Evolutionary conservation across 768 basidiomycete genomes (phyloP).

Genomic region (Basidioascus undulatus): DNA sequence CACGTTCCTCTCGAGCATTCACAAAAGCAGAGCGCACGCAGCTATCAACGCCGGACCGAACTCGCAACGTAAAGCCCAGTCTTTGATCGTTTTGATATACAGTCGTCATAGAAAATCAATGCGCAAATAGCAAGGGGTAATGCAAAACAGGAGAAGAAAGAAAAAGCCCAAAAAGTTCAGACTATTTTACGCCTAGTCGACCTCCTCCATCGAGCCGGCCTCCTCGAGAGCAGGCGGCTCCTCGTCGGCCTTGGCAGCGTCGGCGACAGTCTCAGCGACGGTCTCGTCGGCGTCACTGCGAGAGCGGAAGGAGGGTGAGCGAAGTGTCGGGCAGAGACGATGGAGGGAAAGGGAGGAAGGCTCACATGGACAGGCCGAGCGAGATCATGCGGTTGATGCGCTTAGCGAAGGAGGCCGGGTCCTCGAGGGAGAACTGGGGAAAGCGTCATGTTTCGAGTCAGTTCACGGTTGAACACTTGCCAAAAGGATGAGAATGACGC

Average conservation of each 20-base stretch:
- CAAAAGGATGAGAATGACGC: no score
- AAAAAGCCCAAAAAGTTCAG: no score
- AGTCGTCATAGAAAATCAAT: no score
- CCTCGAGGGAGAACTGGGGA: conserved; percentile 93
- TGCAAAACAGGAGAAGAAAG: no score
- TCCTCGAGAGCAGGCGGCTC: conserved; percentile 19
- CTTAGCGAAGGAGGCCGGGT: conserved; percentile 81
- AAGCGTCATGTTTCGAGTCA: conserved; percentile 16
- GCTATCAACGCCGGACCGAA: no score
- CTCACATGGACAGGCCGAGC: conserved; percentile 22
- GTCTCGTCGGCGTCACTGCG: conserved; percentile 58
- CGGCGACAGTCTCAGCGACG: conserved; percentile 44
- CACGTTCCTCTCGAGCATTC: no score
- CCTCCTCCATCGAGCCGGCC: conserved; percentile 75
- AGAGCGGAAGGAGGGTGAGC: conserved; percentile 2
- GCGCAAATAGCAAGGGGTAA: no score
- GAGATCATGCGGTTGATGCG: conserved; percentile 96
- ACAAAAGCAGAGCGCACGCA: no score
- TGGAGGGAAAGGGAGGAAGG: not conserved
- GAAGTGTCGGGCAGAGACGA: not conserved
- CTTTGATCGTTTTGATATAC: no score
- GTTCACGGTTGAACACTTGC: not conserved
- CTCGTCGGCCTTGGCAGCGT: conserved; percentile 22
- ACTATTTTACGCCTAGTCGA: no score
- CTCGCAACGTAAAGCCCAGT: no score